Evolutionary conservation across 2,329 filamentous ascomycete genomes (phyloP).

Genomic region (Pseudogymnoascus sp.): DNA sequence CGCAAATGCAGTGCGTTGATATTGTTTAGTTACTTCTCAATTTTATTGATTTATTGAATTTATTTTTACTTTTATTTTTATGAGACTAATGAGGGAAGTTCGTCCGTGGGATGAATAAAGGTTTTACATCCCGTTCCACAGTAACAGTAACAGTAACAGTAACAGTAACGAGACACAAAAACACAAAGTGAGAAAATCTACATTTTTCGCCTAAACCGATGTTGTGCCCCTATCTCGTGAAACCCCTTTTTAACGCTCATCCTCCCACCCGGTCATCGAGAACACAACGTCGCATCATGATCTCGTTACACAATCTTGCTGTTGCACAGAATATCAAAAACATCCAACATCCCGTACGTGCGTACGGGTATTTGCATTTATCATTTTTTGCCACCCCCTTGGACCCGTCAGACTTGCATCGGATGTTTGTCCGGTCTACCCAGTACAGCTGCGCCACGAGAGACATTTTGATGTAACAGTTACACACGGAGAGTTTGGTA

Average conservation of each 20-base stretch:
- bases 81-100: background rate
- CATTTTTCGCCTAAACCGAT: background rate
- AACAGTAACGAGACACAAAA: background rate
- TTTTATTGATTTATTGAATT: conserved; percentile 1
- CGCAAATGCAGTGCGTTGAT: background rate
- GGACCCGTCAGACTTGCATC: background rate
- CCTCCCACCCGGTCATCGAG: background rate
- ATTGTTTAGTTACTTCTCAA: background rate
- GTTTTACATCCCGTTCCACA: background rate
- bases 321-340: background rate
- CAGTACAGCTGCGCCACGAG: background rate
- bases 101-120: background rate
- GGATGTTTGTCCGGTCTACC: background rate
- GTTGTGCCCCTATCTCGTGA: background rate
- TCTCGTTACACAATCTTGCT: background rate
- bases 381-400: background rate
- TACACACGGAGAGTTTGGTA: background rate
- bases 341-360: background rate
- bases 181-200: background rate
- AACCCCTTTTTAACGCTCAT: background rate
- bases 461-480: background rate
- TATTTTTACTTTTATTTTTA: background rate
- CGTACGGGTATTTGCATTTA: background rate
- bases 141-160: background rate
- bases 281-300: background rate